These are phyloP conservation scores for Raddia distichophylla DNA, from an alignment of 176 grass and related monocot species.

Conservation along the genomic window DNA sequence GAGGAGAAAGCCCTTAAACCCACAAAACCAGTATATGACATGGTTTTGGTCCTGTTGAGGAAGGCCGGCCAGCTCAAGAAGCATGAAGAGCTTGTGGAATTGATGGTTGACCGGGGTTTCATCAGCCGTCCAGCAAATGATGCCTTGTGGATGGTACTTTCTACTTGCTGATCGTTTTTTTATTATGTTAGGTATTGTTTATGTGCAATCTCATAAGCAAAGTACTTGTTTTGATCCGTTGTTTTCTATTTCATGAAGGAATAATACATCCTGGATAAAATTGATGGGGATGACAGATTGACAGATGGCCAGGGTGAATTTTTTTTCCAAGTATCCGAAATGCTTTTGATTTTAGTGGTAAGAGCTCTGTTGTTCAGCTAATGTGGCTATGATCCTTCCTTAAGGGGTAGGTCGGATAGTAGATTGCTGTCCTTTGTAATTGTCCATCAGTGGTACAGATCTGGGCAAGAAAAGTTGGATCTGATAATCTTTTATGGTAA, in stretches of 20 bases:
- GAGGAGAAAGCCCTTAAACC: conserved; percentile 83
- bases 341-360: background rate
- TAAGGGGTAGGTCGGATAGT: background rate
- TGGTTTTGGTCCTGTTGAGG: conserved; percentile 64
- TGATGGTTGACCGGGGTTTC: conserved; percentile 79
- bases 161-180: conserved; percentile 30
- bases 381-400: background rate
- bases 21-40: conserved; percentile 50
- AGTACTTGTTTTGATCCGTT: background rate
- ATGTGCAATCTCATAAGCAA: conserved; percentile 22
- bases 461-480: background rate
- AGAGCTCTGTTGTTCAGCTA: background rate
- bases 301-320: background rate
- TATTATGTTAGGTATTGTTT: background rate
- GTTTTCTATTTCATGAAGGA: conserved; percentile 5
- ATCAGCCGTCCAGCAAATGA: conserved; percentile 45
- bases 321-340: background rate
- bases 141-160: conserved; percentile 40
- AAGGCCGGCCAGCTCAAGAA: conserved; percentile 71
- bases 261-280: background rate
- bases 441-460: background rate
- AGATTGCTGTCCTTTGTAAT: background rate
- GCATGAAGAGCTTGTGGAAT: conserved; percentile 71
- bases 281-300: background rate
- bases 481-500: background rate